phyloP scores from a whole-genome alignment of 2,329 filamentous ascomycete genomes.

The Dryadomyces sulphureus region DNA sequence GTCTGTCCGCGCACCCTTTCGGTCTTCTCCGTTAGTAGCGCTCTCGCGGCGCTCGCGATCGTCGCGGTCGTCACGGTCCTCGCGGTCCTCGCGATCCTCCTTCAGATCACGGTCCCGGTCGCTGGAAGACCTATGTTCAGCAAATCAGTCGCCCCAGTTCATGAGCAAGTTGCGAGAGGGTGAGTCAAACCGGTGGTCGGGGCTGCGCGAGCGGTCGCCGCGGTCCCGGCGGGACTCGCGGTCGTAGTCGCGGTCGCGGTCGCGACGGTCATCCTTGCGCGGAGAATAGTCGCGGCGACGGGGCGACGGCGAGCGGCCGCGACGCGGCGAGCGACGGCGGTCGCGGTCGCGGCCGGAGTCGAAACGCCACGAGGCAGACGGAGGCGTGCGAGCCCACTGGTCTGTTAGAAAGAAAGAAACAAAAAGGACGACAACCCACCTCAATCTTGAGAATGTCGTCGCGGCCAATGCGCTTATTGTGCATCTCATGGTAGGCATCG shows the following conservation, averaged over 20 bases:
- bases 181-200: slow-evolving; percentile 41
- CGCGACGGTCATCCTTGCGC: slow-evolving; percentile 74
- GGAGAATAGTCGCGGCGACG: slow-evolving; percentile 75
- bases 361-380: slow-evolving; percentile 96
- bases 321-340: slow-evolving; percentile 47
- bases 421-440: slow-evolving; percentile 34
- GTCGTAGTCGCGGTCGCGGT: slow-evolving; percentile 60
- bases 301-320: slow-evolving; percentile 60
- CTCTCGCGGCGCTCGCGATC: slow-evolving; percentile 62
- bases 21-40: slow-evolving; percentile 71
- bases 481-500: slow-evolving; percentile 99
- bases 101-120: slow-evolving; percentile 28
- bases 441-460: slow-evolving; percentile 97
- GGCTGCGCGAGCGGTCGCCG: slow-evolving; percentile 63
- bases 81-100: slow-evolving; percentile 39
- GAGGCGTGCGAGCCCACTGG: slow-evolving; percentile 97
- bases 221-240: slow-evolving; percentile 52
- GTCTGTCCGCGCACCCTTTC: slow-evolving; percentile 52
- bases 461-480: slow-evolving; percentile 94
- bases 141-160: background rate
- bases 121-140: slow-evolving; percentile 10
- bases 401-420: slow-evolving; percentile 5
- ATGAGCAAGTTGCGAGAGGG: background rate
- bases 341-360: slow-evolving; percentile 76
- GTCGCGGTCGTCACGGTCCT: slow-evolving; percentile 56